phyloP scores from a whole-genome alignment of 495 filamentous ascomycete species.

The Trichoderma asperelloides region DNA sequence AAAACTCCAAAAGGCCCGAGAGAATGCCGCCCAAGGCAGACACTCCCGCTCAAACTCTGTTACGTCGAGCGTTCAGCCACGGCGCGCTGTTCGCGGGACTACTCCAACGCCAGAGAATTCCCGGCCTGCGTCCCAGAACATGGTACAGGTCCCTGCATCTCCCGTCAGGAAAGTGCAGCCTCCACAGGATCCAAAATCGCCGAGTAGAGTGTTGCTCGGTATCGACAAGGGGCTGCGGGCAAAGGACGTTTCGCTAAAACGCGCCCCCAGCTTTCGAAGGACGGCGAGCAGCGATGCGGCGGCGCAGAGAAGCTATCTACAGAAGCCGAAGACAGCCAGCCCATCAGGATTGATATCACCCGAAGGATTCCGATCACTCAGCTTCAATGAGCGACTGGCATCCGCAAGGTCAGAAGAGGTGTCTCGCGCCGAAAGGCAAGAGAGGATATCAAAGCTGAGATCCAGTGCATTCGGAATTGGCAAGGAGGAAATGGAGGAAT shows the following conservation, averaged over 20 bases:
- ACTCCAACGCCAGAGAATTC: conserved; percentile 11
- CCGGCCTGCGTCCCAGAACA: conserved; percentile 30
- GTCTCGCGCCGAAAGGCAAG: conserved; percentile 43
- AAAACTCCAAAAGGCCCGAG: conserved; percentile 56
- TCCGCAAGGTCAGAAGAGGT: conserved; percentile 51
- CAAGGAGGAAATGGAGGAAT: conserved; percentile 54
- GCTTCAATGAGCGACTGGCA: conserved; percentile 81
- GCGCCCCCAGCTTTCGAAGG: conserved; percentile 47
- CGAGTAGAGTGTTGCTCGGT: conserved; percentile 69
- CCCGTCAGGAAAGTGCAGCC: conserved; percentile 49
- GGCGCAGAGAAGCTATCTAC: conserved; percentile 29
- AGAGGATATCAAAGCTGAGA: conserved; percentile 47
- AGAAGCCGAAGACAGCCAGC: conserved; percentile 31
- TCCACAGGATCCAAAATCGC: conserved; percentile 51
- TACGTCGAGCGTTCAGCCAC: neutral
- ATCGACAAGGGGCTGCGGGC: conserved; percentile 84
- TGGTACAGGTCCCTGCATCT: conserved; percentile 73
- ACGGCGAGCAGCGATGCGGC: conserved; percentile 19
- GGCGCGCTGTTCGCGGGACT: conserved; percentile 7
- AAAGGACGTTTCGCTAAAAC: conserved; percentile 74
- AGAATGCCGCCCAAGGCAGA: conserved; percentile 18
- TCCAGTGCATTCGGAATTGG: conserved; percentile 66
- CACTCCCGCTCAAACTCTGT: neutral
- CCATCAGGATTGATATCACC: conserved; percentile 10
- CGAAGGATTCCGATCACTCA: conserved; percentile 44